Conservation (phyloP, 1,284 basidiomycete species). For the Puccinia horiana region DNA sequence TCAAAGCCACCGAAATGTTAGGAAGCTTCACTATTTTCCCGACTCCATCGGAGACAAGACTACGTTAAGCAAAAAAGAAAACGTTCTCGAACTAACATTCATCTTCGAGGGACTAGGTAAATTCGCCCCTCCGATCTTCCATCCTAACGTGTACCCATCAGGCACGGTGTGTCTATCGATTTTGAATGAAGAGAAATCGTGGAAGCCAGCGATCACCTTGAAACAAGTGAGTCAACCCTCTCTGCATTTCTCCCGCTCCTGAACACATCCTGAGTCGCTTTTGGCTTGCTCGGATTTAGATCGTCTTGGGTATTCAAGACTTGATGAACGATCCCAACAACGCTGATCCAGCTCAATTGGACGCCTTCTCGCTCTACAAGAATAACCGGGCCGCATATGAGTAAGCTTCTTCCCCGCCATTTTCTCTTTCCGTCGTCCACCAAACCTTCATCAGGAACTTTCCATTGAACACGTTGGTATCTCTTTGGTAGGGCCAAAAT, state of each 20-base stretch:
- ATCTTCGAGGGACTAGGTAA: slow-evolving; percentile 69
- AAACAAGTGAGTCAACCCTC: neutral
- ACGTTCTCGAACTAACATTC: neutral
- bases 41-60: no score
- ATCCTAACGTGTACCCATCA: slow-evolving; percentile 98
- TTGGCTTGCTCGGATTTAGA: slow-evolving; percentile 66
- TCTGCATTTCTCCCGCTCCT: neutral
- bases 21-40: slow-evolving; percentile 53
- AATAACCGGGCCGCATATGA: slow-evolving; percentile 36
- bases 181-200: slow-evolving; percentile 96
- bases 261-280: neutral
- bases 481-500: slow-evolving; percentile 15
- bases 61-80: neutral
- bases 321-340: slow-evolving; percentile 91
- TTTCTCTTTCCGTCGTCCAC: no score
- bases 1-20: slow-evolving; percentile 92
- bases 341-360: slow-evolving; percentile 91
- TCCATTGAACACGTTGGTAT: no score
- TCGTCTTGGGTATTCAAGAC: slow-evolving; percentile 92
- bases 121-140: slow-evolving; percentile 92
- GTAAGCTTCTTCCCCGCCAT: slow-evolving; percentile 1
- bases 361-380: slow-evolving; percentile 96
- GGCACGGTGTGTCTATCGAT: slow-evolving; percentile 98
- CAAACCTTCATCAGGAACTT: no score
- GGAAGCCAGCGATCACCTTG: slow-evolving; percentile 61